A percentile compares a stretch with the other conserved stretches of the same genome.
Conservation (phyloP, 2,329 filamentous ascomycete genomes). For the Aureobasidium sp. region DNA sequence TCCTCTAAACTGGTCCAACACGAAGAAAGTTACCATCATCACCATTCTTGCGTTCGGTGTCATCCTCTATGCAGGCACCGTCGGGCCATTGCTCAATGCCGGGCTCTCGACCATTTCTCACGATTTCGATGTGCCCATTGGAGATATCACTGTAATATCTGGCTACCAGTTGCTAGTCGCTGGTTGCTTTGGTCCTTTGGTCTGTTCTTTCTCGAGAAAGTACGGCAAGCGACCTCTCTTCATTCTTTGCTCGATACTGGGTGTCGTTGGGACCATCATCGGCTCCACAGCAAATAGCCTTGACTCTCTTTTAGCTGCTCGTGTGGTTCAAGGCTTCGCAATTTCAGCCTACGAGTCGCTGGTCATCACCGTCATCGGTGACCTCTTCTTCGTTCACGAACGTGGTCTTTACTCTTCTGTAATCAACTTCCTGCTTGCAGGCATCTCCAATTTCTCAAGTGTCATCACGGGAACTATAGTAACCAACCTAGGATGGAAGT, state of each 20-base stretch:
- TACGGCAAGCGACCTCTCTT: constrained; percentile 19
- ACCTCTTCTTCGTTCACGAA: constrained; percentile 29
- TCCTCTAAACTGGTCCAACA: constrained; percentile 26
- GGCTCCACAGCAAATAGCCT: constrained; percentile 15
- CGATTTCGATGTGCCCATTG: constrained; percentile 21
- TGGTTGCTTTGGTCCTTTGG: constrained; percentile 25
- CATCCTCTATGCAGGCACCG: constrained; percentile 24
- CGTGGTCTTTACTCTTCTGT: constrained; percentile 26
- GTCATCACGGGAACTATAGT: constrained; percentile 29
- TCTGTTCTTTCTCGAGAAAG: constrained; percentile 22
- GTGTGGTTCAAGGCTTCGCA: constrained; percentile 25
- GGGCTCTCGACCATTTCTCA: constrained; percentile 26
- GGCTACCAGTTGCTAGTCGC: constrained; percentile 31
- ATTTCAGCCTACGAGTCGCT: constrained; percentile 28
- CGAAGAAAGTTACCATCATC: constrained; percentile 27
- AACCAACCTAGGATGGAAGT: constrained; percentile 28
- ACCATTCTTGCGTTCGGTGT: constrained; percentile 26
- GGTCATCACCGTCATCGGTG: constrained; percentile 27
- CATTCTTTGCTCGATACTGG: constrained; percentile 15
- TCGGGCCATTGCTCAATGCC: constrained; percentile 27
- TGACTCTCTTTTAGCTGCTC: constrained; percentile 23
- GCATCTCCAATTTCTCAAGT: constrained; percentile 28
- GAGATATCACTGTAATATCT: constrained; percentile 28
- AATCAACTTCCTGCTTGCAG: constrained; percentile 28
- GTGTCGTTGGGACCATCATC: neutral